phyloP scores from a whole-genome alignment of 116 monocot species.

The Phalaenopsis hybrid region DNA sequence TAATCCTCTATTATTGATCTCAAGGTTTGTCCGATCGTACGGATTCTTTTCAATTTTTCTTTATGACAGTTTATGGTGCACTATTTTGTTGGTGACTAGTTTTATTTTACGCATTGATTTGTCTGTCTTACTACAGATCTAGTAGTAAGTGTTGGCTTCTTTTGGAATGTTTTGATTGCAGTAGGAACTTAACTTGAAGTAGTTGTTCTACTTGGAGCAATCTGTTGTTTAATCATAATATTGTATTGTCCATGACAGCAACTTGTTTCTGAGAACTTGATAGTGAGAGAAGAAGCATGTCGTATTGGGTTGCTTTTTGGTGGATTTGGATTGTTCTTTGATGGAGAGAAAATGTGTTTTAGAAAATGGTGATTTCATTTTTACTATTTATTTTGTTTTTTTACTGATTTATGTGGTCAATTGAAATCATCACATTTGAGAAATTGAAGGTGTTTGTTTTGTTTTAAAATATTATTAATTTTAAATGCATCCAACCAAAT shows the following conservation, averaged over 20 bases:
- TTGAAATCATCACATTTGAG: too few species aligned
- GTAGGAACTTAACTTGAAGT: background rate
- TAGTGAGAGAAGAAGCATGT: constrained; percentile 98
- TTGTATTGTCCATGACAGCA: constrained; percentile 45
- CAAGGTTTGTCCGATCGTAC: constrained; percentile 38
- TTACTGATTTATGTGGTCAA: too few species aligned
- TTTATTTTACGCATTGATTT: background rate
- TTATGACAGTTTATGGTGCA: background rate
- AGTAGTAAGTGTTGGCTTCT: background rate
- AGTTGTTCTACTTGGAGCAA: background rate
- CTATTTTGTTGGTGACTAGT: background rate
- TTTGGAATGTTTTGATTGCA: background rate
- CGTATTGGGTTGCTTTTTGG: constrained; percentile 96
- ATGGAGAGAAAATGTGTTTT: too few species aligned
- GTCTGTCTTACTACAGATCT: background rate
- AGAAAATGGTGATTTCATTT: too few species aligned
- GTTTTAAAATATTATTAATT: too few species aligned
- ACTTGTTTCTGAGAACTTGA: constrained; percentile 98
- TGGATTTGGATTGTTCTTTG: constrained; percentile 14
- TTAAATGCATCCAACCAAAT: too few species aligned
- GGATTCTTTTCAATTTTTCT: background rate
- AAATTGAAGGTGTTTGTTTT: too few species aligned
- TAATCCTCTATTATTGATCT: constrained; percentile 94
- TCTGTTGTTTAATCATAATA: background rate
- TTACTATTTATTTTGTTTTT: too few species aligned